Base-by-base conservation (phyloP, 495 filamentous ascomycete genomes). In the Gamarada debralockiae region DNA sequence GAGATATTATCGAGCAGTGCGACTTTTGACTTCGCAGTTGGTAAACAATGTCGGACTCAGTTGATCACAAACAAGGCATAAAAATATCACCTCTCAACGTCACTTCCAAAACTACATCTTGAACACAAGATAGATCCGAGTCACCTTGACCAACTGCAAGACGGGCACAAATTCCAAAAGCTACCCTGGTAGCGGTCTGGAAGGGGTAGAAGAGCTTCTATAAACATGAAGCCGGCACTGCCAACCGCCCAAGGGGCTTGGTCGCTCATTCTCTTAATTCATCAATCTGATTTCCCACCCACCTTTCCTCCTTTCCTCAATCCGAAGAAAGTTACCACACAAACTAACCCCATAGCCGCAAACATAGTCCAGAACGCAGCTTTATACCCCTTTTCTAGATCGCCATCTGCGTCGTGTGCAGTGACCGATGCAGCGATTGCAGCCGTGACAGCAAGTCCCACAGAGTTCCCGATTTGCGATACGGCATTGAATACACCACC, bases 401-500 rank as follows among this genome's bases (percentile, higher is more conserved):
- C 66, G 20, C 67, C 53, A 3, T 42, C 50, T 31, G 61, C 55
- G 3, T 48, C 10, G 23, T 57, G 42, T 9, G 42, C 45, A 0
- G 81, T 83, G 1, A 83, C 71, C 24, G 66, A 61, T 1, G 70
- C 64, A 0, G 83, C 76, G 33, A 86, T 75, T 13, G 82, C 72
- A 9, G 76, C 77, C 24, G 77, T 73, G 10, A 82, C 56, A 5
- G 78, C 78, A 3, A 85, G 57, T 0, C 83, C 82, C 12, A 87
- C 66, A 0, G 73, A 71, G 15, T 71, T 80, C 0, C 84, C 84
- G 45, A 86, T 74, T 58, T 85, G 81, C 3, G 73, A 63, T n/a
- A 80, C 61, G 0, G 80, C 81, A 55, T 84, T 83, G 69, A 85
- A 86, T 0, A 87, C 80, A 2, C 78, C 82, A 3, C 82, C 82